Conservation (phyloP, 2,329 filamentous ascomycete species). For the Trichophyton mentagrophytes region DNA sequence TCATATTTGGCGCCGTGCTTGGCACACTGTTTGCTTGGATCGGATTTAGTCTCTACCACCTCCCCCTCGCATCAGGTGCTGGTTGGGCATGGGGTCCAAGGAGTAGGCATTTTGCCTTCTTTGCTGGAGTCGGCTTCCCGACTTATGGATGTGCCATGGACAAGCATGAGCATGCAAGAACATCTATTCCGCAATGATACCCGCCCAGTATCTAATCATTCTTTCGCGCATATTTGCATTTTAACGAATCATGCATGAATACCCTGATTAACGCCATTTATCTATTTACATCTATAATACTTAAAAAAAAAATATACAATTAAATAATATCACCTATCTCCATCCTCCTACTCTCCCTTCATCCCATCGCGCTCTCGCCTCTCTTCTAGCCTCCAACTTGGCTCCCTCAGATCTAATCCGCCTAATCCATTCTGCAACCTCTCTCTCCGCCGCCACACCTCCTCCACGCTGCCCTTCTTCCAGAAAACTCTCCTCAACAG, state of each 20-base stretch:
- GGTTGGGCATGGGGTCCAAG: slow-evolving; percentile 86
- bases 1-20: slow-evolving; percentile 71
- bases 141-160: slow-evolving; percentile 15
- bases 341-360: slow-evolving; percentile 90
- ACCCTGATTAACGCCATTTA: neutral
- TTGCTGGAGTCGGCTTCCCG: slow-evolving; percentile 23
- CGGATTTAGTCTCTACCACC: slow-evolving; percentile 73
- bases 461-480: slow-evolving; percentile 42
- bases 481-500: slow-evolving; percentile 85
- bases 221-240: neutral
- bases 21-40: slow-evolving; percentile 60
- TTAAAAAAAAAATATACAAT: neutral
- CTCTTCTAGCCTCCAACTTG: slow-evolving; percentile 64
- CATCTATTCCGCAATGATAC: neutral
- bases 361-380: slow-evolving; percentile 88
- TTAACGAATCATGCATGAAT: neutral
- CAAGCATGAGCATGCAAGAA: neutral
- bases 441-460: slow-evolving; percentile 58
- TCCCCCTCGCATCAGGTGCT: slow-evolving; percentile 63
- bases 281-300: neutral
- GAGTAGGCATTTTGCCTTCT: slow-evolving; percentile 57
- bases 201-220: neutral
- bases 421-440: slow-evolving; percentile 73
- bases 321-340: slow-evolving; percentile 43
- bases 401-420: slow-evolving; percentile 69